Evolutionary conservation across 257 asterid genomes (phyloP).

Genomic region (Solanum pennellii): DNA sequence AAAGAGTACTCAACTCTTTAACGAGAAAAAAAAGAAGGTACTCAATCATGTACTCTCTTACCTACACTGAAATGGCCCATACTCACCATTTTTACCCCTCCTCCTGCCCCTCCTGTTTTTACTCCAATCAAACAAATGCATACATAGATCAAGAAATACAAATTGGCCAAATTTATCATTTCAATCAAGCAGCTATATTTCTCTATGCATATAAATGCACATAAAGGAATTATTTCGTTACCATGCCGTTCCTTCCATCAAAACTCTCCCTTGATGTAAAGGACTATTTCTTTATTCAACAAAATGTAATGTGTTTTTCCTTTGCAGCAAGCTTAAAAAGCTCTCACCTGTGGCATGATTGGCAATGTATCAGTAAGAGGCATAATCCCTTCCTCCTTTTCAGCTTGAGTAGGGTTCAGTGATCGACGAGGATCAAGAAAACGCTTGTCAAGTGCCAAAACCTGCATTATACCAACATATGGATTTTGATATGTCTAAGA

Average conservation of each 20-base stretch:
- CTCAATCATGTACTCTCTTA: neutral
- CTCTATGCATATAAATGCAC: neutral
- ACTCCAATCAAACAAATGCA: neutral
- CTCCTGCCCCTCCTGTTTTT: neutral
- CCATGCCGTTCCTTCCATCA: neutral
- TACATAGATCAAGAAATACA: neutral
- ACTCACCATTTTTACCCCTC: neutral
- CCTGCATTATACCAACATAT: slow-evolving; percentile 31
- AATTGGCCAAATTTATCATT: neutral
- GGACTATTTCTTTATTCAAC: neutral
- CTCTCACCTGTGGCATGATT: slow-evolving; percentile 77
- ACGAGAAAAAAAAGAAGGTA: neutral
- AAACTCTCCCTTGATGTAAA: neutral
- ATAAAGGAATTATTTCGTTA: neutral
- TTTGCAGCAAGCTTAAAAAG: neutral
- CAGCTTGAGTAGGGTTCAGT: slow-evolving; percentile 82
- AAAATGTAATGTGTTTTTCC: neutral
- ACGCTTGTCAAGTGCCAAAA: slow-evolving; percentile 97
- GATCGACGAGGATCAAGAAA: slow-evolving; percentile 91
- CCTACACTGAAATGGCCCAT: neutral
- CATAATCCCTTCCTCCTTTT: slow-evolving; percentile 97
- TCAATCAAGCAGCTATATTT: neutral
- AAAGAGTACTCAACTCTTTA: neutral
- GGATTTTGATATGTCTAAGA: neutral
- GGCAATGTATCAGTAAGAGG: slow-evolving; percentile 96